Base-by-base conservation (phyloP, 2,329 filamentous ascomycete genomes). In the Periconia macrospinosa region DNA sequence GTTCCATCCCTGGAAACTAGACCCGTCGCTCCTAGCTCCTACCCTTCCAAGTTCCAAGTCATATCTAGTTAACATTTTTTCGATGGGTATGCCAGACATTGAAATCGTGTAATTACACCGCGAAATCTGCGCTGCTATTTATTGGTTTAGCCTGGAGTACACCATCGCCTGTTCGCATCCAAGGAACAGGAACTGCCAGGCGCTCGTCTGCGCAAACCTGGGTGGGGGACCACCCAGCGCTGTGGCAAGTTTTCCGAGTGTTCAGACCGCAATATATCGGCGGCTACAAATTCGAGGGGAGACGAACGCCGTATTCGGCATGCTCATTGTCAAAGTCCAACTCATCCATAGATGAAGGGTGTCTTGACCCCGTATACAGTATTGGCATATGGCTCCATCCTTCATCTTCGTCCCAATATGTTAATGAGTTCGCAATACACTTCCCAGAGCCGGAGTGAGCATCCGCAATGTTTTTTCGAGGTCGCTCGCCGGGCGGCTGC, bases 241-340 rank as follows among this genome's bases (percentile, higher is more conserved):
- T n/a, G 7, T 18, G 43, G 43, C 43, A 23, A n/a, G 13, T 6
- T 19, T 17, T 23, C 27, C 43, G 30, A 23, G 30, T 1, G 6
- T n/a, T 30, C 43, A 45, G 7, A 14, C 30, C 30, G 30, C 35
- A 49, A 49, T 49, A 15, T 49, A 43, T 42, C 47, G 40, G 47
- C 41, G 15, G 40, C 40, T 43, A 27, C 23, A 49, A 9, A 13
- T 27, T 30, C 18, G 18, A 18, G 45, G 37, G 14, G n/a, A 20
- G 10, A 20, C 9, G 14, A 27, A 42, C 20, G 6, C 46, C 6
- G 17, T 44, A 44, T 27, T 27, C 14, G 17, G 19, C 20, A 27
- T 27, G 42, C n/a, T 23, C n/a, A 15, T 50, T 42, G 40, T 50
- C 48, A 50, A 50, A 45, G 17, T 50, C 48, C 48, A 50, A 50